Percentiles rank a stretch among this genome's conserved stretches.
Conservation (phyloP, 169 alveolate genomes). For the Theileria orientalis region DNA sequence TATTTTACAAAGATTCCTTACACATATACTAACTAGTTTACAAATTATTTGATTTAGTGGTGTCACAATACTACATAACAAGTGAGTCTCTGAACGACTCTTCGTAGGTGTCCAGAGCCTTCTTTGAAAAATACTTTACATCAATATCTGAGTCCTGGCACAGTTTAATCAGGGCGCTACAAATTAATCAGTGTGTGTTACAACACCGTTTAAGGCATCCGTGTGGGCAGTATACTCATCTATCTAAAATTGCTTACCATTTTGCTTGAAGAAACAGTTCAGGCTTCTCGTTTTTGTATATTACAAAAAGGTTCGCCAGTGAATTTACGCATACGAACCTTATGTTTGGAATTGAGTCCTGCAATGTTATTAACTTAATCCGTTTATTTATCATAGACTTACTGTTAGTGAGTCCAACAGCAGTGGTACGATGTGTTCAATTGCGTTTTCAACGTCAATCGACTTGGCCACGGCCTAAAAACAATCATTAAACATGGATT, state of each 20-base stretch:
- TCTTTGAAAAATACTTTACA: constrained; percentile 53
- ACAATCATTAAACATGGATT: too few relatives aligned
- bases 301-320: constrained; percentile 44
- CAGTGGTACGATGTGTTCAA: constrained; percentile 56
- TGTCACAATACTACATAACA: background rate
- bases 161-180: constrained; percentile 49
- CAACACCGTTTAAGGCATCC: background rate
- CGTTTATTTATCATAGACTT: background rate
- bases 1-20: background rate
- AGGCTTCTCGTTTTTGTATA: constrained; percentile 52
- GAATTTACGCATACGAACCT: constrained; percentile 58
- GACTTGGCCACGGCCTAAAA: constrained; percentile 63
- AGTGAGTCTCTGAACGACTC: constrained; percentile 29
- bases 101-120: constrained; percentile 57
- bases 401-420: constrained; percentile 43
- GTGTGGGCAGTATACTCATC: background rate
- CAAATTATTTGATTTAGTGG: background rate
- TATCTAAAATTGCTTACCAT: constrained; percentile 19
- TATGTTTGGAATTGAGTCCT: constrained; percentile 56
- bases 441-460: constrained; percentile 38
- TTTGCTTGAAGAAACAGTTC: constrained; percentile 38
- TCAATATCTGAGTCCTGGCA: constrained; percentile 60
- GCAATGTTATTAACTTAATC: too few relatives aligned
- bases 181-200: background rate
- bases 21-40: background rate